These are phyloP conservation scores for Hemileccinum impolitum DNA, from an alignment of 768 basidiomycete species.

Conservation along the genomic window DNA sequence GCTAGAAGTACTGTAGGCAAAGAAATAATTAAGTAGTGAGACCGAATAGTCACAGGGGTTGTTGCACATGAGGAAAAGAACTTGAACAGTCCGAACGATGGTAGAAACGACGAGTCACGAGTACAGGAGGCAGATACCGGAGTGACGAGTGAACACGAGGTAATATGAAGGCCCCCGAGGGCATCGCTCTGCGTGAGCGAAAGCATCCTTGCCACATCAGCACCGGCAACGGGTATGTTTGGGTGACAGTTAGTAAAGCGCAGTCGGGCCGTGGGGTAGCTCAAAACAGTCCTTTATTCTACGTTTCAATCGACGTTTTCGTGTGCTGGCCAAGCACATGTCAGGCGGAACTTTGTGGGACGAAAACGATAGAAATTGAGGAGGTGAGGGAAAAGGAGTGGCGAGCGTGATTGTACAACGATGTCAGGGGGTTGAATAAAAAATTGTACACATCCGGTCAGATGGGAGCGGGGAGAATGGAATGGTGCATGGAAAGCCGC, in stretches of 20 bases:
- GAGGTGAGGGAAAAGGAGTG: neutral
- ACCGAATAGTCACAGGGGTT: slow-evolving; percentile 7
- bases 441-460: slow-evolving; percentile 6
- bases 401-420: slow-evolving; percentile 13
- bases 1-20: slow-evolving; percentile 16
- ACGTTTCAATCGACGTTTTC: slow-evolving; percentile 1
- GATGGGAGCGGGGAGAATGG: slow-evolving; percentile 1
- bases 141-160: neutral
- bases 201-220: neutral
- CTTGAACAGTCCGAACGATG: slow-evolving; percentile 5
- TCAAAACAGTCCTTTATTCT: slow-evolving; percentile 9
- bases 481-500: neutral
- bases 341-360: neutral
- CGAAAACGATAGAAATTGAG: slow-evolving; percentile 6
- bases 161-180: neutral
- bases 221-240: slow-evolving; percentile 7
- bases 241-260: neutral
- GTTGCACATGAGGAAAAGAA: slow-evolving; percentile 16
- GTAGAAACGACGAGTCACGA: neutral
- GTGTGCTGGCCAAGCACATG: neutral
- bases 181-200: slow-evolving; percentile 1
- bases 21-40: slow-evolving; percentile 18
- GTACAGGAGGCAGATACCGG: neutral
- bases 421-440: slow-evolving; percentile 7
- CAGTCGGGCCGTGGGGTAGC: neutral